Base-by-base conservation (phyloP, 2,329 filamentous ascomycete genomes). In the Diplodia corticola region DNA sequence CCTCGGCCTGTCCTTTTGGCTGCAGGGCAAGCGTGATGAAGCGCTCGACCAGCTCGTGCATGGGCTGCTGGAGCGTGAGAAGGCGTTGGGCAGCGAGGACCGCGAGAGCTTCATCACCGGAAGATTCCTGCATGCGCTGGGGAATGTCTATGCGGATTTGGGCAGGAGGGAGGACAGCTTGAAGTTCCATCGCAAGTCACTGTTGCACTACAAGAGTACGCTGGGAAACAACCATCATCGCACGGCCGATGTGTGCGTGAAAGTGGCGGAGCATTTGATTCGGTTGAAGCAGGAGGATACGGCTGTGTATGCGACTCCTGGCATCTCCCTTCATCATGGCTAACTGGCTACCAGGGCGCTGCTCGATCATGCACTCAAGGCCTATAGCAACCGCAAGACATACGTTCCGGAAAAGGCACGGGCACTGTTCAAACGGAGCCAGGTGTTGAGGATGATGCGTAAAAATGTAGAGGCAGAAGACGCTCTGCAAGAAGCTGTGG, bases 1-100 rank as follows among this genome's bases (percentile, higher is more conserved):
- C 37, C 67, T 73, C 12, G 71, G 70, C 3, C 60, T 70, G 4
- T 67, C 67, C 5, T 70, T 69, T 48, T 72, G 70, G 71, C 33
- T 73, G n/a, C 69, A 49, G 17, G 64, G 64, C 13, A 35, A 63
- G 37, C 46, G 50, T 30, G 60, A 55, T n/a, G 51, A 68, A 17
- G 70, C 70, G 3, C 24, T 55, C 4, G 48, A 2, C 1, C 48
- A 60, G 17, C 57, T 71, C 13, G 26, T 49, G 28, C 24, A 68
- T 12, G 67, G 67, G 5, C 49, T 70, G 15, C 40, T 37, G 10
- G 51, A 65, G n/a, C 53, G 69, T 33, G 60, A 68, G 35, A 63
- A 48, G 6, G 46, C 35, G 28, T 69, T 64, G 13, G 69, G 69
- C 3, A 17, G 17, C 30, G 50, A 69, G 59, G 69, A 70, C 37